These are phyloP conservation scores for Melanogaster broomeanus DNA, from an alignment of 768 basidiomycete genomes.

Conservation along the genomic window DNA sequence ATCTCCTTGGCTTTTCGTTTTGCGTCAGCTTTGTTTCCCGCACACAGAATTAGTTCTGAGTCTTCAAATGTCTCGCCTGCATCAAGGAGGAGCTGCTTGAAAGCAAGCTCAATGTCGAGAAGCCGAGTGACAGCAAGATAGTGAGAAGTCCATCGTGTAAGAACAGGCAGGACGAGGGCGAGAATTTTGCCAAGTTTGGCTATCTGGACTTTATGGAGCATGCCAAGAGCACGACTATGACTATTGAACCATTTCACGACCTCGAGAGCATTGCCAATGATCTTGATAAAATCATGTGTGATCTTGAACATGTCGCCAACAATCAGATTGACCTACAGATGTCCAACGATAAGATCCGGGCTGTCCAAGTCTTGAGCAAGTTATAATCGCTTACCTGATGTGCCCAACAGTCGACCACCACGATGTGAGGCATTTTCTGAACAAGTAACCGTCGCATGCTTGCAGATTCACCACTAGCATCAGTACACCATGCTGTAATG, in stretches of 20 bases:
- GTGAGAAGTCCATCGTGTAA: conserved; percentile 25
- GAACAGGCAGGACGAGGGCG: conserved; percentile 12
- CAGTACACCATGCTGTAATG: no score
- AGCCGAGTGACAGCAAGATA: conserved; percentile 15
- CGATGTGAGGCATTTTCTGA: no score
- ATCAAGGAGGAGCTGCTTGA: conserved; percentile 1
- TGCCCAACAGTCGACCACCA: no score
- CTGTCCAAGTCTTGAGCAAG: neutral
- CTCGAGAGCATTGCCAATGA: conserved; percentile 16
- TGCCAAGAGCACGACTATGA: conserved; percentile 29
- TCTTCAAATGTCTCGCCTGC: conserved; percentile 5
- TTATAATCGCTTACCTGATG: neutral
- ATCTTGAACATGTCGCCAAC: conserved; percentile 36
- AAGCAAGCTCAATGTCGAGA: conserved; percentile 5
- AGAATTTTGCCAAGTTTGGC: neutral
- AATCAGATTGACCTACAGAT: conserved; percentile 26
- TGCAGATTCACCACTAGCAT: no score
- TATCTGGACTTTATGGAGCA: neutral
- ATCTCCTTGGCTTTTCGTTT: neutral
- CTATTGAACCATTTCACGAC: conserved; percentile 36
- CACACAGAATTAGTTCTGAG: neutral
- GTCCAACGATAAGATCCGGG: neutral
- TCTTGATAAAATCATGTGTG: conserved; percentile 10
- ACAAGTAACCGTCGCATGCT: no score
- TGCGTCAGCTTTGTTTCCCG: neutral